phyloP scores from a whole-genome alignment of 257 asterid species.

The Capsicum baccatum region DNA sequence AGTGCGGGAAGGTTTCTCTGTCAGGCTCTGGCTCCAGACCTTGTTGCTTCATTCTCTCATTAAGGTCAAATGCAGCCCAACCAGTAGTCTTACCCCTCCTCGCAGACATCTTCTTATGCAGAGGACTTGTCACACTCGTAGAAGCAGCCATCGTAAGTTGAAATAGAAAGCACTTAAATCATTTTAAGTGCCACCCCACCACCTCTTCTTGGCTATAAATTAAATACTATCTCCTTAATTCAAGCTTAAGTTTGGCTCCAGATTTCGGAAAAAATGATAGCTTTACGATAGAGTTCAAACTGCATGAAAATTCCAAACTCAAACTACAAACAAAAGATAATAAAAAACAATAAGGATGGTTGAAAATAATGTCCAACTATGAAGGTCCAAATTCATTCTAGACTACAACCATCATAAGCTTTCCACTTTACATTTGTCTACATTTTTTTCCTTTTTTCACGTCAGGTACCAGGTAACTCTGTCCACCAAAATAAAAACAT shows the following conservation, averaged over 20 bases:
- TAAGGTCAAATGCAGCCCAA: constrained; percentile 84
- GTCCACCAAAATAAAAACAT: no score
- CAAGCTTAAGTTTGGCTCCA: constrained; percentile 10
- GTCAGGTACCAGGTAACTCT: no score
- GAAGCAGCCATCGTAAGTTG: constrained; percentile 42
- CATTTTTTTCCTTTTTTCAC: neutral
- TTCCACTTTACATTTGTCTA: constrained; percentile 13
- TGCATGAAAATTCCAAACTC: neutral
- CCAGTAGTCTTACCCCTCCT: constrained; percentile 64
- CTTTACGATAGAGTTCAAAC: neutral
- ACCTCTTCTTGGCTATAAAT: neutral
- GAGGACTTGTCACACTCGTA: constrained; percentile 40
- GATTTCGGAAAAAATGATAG: neutral
- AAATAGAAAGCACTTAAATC: constrained; percentile 21
- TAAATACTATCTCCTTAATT: neutral
- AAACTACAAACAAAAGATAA: neutral
- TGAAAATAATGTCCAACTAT: neutral
- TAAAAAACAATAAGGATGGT: neutral
- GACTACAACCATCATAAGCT: constrained; percentile 4
- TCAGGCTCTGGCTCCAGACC: constrained; percentile 44
- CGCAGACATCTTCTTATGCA: constrained; percentile 40
- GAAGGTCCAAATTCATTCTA: constrained; percentile 11
- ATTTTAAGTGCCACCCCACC: constrained; percentile 21
- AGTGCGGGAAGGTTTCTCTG: constrained; percentile 63
- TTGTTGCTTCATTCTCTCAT: constrained; percentile 54